Base-by-base conservation (phyloP, 2,329 filamentous ascomycete species). In the Lasiodiplodia sp. region DNA sequence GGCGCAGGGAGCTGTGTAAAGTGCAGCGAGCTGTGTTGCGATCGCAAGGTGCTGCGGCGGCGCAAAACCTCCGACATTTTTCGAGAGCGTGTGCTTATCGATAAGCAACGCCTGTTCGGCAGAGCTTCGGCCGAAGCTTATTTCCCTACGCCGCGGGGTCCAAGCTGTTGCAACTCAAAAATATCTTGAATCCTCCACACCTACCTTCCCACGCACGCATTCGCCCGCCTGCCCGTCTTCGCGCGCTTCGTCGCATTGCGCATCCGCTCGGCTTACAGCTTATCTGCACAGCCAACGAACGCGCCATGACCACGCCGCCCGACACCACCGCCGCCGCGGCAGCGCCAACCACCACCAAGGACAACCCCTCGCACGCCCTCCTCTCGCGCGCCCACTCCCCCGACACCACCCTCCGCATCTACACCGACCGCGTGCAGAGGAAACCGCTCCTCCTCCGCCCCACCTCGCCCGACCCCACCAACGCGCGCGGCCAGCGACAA, bases 381-480 rank as follows among this genome's bases (percentile, higher is more conserved):
- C 90, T 98, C 66, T 81, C 86, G 6, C 90, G 92, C 74, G 93
- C 93, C 81, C 72, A 90, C 87, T 91, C 92, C 2, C 90, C 93
- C 31, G 86, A 91, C 72, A 90, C 87, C 68, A 88, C 90, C 67
- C 83, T 84, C 40, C 86, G 89, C 66, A 92, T 97, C 79, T 95
- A 91, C 84, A 85, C 86, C 71, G 92, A 97, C 72, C 94, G 94
- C 80, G 88, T 97, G 78, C 89, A 93, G 74, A 90, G 93, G 76
- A 93, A 93, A 57, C 90, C 93, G 0, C 88, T 97, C 68, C 88
- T 91, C 75, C 88, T 97, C 3, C 89, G 91, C 52, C 90, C 93
- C 7, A 91, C 90, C 25, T 93, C 92, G 0, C 92, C 93, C 70
- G 74, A 77, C 79, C 88, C 74, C 72, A 86, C 79, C n/a, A 80